Evolutionary conservation across 257 asterid genomes (phyloP).

Genomic region (Solanum sejunctum): DNA sequence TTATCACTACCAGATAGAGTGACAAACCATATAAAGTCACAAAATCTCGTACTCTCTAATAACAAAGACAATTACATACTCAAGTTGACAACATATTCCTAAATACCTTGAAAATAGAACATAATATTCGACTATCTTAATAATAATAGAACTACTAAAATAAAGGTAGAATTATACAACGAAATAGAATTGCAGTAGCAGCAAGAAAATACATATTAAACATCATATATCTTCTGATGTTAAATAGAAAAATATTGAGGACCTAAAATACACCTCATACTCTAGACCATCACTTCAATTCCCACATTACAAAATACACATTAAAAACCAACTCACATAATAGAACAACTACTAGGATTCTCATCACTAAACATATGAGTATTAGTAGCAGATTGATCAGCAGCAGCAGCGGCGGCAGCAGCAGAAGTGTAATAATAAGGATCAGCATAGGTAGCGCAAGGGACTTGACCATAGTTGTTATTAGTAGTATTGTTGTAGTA

Average conservation of each 20-base stretch:
- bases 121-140: not conserved
- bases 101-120: too few species aligned
- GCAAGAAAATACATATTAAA: not conserved
- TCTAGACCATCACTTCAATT: not conserved
- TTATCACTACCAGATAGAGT: too few species aligned
- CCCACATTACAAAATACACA: slow-evolving; percentile 7
- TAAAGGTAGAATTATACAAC: not conserved
- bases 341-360: slow-evolving; percentile 45
- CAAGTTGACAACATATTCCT: not conserved
- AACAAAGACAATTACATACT: too few species aligned
- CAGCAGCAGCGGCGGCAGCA: not conserved
- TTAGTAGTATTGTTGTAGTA: slow-evolving; percentile 22
- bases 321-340: slow-evolving; percentile 28
- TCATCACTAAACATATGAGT: slow-evolving; percentile 50
- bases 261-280: not conserved
- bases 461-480: slow-evolving; percentile 21
- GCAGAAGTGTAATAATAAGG: slow-evolving; percentile 1
- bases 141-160: not conserved
- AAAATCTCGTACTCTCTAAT: not conserved
- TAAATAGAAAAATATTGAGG: not conserved
- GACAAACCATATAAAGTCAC: too few species aligned
- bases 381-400: slow-evolving; percentile 13
- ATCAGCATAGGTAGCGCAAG: slow-evolving; percentile 9
- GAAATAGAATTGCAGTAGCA: not conserved
- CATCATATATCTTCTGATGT: not conserved